Percentiles rank a stretch among this genome's conserved stretches.
phyloP scores from a whole-genome alignment of 805 yeast species.

The Cephaloascus albidus region DNA sequence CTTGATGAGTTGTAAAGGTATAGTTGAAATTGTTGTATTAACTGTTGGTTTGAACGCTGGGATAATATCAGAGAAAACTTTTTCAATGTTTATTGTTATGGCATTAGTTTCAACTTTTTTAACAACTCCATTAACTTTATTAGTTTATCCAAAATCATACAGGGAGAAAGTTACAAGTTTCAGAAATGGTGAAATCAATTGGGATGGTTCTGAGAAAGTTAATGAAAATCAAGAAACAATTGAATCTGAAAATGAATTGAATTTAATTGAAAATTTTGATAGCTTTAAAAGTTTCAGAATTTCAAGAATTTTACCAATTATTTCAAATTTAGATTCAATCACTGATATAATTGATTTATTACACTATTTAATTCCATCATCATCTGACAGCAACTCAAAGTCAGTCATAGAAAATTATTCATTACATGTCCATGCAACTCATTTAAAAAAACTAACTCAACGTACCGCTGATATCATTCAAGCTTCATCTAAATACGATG shows the following conservation, averaged over 20 bases:
- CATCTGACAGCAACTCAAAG: conserved; percentile 9
- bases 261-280: conserved; percentile 3
- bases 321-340: conserved; percentile 21
- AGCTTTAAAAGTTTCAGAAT: conserved; percentile 11
- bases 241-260: background rate
- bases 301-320: conserved; percentile 16
- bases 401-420: conserved; percentile 7
- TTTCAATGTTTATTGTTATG: conserved; percentile 79
- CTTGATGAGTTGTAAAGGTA: conserved; percentile 83
- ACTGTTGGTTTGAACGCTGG: conserved; percentile 66
- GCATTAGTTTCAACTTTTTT: conserved; percentile 68
- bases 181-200: conserved; percentile 13
- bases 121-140: conserved; percentile 68
- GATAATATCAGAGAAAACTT: conserved; percentile 54
- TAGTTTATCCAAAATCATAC: conserved; percentile 52
- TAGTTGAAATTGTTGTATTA: conserved; percentile 74
- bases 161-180: conserved; percentile 38
- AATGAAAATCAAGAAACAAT: background rate
- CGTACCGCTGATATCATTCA: conserved; percentile 63
- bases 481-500: conserved; percentile 36
- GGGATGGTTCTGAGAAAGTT: conserved; percentile 14
- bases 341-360: conserved; percentile 23
- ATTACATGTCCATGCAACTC: conserved; percentile 37
- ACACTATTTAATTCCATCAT: conserved; percentile 13
- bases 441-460: conserved; percentile 51